phyloP scores from a whole-genome alignment of 2,329 filamentous ascomycete species.

The Aspergillus bombycis region DNA sequence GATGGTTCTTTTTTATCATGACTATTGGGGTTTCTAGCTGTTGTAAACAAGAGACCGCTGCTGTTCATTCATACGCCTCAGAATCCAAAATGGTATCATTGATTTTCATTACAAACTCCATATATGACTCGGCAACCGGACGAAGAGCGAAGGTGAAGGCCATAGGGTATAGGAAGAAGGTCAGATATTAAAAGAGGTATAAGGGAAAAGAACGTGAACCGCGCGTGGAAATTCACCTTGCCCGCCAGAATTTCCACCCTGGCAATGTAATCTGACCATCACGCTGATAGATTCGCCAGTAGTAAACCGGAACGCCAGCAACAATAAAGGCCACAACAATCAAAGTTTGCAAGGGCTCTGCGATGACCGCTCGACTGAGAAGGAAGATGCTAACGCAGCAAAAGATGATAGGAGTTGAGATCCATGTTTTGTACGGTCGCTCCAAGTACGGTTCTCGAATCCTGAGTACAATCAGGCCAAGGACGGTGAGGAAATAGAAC shows the following conservation, averaged over 20 bases:
- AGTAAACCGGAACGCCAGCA: conserved; percentile 84
- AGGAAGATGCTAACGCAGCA: conserved; percentile 96
- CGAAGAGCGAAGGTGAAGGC: background rate
- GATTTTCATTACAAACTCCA: background rate
- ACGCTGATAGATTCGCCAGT: conserved; percentile 75
- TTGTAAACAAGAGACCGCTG: background rate
- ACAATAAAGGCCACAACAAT: conserved; percentile 84
- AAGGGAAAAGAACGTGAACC: conserved; percentile 1
- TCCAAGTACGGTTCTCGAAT: conserved; percentile 86
- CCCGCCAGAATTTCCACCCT: conserved; percentile 51
- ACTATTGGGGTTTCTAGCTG: background rate
- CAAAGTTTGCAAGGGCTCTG: conserved; percentile 85
- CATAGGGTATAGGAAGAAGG: background rate
- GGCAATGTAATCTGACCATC: conserved; percentile 48
- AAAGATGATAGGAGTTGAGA: conserved; percentile 94
- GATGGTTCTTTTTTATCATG: background rate
- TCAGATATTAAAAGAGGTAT: conserved; percentile 5
- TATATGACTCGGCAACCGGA: background rate
- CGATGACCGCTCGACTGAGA: conserved; percentile 84
- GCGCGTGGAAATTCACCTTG: conserved; percentile 15
- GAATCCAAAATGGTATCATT: background rate
- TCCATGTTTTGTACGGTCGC: conserved; percentile 93
- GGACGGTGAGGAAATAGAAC: conserved; percentile 94
- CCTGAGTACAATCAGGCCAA: conserved; percentile 87
- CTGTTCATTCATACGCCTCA: background rate